Evolutionary conservation across 352 stramenopile species (phyloP).

Genomic region (Phytophthora boehmeriae): DNA sequence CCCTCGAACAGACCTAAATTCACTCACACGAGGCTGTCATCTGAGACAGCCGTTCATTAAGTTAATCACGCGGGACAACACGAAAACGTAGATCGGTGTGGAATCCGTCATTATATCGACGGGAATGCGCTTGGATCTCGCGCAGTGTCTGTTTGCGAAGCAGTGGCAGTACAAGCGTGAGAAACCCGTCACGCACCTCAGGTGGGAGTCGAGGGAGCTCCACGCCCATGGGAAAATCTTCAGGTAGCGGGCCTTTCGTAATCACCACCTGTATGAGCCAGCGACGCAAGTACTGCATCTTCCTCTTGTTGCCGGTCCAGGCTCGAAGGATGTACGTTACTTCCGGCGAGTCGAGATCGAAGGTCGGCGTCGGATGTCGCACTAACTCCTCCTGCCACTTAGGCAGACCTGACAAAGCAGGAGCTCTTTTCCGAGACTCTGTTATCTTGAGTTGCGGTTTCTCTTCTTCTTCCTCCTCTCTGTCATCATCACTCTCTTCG

Average conservation of each 20-base stretch:
- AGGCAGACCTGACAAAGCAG: constrained; percentile 11
- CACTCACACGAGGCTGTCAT: constrained; percentile 5
- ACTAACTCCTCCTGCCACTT: constrained; percentile 73
- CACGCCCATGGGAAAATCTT: constrained; percentile 66
- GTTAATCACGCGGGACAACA: constrained; percentile 48
- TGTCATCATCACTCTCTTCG: constrained; percentile 34
- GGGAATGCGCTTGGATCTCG: constrained; percentile 67
- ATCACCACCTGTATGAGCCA: constrained; percentile 65
- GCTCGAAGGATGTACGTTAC: constrained; percentile 69
- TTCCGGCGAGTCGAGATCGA: constrained; percentile 75
- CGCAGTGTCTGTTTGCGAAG: constrained; percentile 70
- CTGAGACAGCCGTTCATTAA: constrained; percentile 13
- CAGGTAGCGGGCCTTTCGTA: constrained; percentile 39
- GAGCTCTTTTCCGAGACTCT: constrained; percentile 15
- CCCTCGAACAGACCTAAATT: neutral
- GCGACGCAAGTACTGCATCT: constrained; percentile 69
- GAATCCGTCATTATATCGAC: constrained; percentile 57
- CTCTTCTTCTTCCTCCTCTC: constrained; percentile 21
- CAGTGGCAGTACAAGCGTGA: constrained; percentile 80
- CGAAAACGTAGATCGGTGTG: constrained; percentile 78
- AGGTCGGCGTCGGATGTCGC: constrained; percentile 73
- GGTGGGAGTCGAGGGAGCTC: constrained; percentile 68
- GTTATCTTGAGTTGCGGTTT: constrained; percentile 5
- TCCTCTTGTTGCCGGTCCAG: constrained; percentile 73
- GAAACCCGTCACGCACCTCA: constrained; percentile 79